A percentile compares a stretch with the other conserved stretches of the same genome.
These are phyloP conservation scores for Fraxinus anomala DNA, from an alignment of 257 asterid genomes.

Conservation along the genomic window DNA sequence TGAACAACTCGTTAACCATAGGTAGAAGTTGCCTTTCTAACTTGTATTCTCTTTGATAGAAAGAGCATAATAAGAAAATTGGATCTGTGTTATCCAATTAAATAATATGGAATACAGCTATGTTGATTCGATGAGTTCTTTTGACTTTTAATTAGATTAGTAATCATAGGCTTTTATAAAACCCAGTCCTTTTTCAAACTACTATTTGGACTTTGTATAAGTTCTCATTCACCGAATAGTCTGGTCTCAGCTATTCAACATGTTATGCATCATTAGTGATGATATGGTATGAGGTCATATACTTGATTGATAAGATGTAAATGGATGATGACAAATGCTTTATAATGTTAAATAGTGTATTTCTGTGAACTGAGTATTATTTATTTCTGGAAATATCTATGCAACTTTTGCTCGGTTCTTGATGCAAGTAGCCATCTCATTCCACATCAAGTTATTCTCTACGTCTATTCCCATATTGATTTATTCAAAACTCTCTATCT, in stretches of 20 bases:
- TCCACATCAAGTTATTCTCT: too few species aligned
- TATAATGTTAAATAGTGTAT: not conserved
- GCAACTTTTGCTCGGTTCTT: too few species aligned
- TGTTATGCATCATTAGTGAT: not conserved
- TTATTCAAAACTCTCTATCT: not conserved
- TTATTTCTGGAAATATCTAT: too few species aligned
- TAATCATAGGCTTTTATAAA: not conserved
- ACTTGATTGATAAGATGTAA: not conserved
- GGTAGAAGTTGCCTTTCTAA: not conserved
- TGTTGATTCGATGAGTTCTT: not conserved
- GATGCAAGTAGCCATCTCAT: too few species aligned
- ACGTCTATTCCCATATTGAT: too few species aligned
- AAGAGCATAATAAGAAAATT: not conserved
- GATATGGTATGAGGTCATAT: not conserved
- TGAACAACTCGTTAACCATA: not conserved
- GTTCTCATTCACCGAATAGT: not conserved
- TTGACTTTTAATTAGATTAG: not conserved
- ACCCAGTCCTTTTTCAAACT: not conserved
- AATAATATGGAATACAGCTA: not conserved
- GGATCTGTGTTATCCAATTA: not conserved
- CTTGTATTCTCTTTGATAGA: constrained; percentile 1
- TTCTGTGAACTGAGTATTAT: too few species aligned
- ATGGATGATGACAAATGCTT: not conserved
- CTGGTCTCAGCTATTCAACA: not conserved
- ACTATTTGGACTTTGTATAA: not conserved